Evolutionary conservation across 371 early-diverging fungal genomes (phyloP).

Genomic region (Polyrhizophydium stewartii): DNA sequence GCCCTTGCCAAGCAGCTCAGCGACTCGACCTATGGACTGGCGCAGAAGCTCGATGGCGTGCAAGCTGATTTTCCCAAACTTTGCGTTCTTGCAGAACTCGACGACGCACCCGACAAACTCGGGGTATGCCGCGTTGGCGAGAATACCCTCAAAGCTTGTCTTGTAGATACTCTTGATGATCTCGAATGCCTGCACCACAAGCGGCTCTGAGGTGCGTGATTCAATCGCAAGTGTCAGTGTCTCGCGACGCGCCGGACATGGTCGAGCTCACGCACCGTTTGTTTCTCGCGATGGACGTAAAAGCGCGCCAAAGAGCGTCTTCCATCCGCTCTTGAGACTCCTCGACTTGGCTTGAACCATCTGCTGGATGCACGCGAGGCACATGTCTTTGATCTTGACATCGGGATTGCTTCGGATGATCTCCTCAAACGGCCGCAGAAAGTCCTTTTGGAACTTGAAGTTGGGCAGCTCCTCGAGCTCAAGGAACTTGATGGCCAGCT

Average conservation of each 20-base stretch:
- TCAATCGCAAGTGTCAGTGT: too few relatives aligned
- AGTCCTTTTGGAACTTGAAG: slow-evolving; percentile 95
- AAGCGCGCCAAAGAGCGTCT: slow-evolving; percentile 79
- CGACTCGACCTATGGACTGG: slow-evolving; percentile 23
- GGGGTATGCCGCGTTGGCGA: slow-evolving; percentile 38
- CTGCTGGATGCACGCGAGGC: slow-evolving; percentile 80
- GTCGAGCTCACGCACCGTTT: slow-evolving; percentile 20
- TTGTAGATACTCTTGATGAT: slow-evolving; percentile 42
- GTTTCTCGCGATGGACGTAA: slow-evolving; percentile 72
- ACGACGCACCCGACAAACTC: slow-evolving; percentile 47
- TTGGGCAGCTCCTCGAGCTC: slow-evolving; percentile 90
- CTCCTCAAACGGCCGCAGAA: slow-evolving; percentile 85
- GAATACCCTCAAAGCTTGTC: slow-evolving; percentile 40
- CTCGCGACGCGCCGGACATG: background rate
- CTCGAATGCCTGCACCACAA: slow-evolving; percentile 46
- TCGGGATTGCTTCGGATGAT: slow-evolving; percentile 73
- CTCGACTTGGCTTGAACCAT: slow-evolving; percentile 74
- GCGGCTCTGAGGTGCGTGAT: slow-evolving; percentile 5
- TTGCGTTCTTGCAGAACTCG: slow-evolving; percentile 48
- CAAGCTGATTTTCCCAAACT: slow-evolving; percentile 33
- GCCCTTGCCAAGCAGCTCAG: background rate
- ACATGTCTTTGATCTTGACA: slow-evolving; percentile 88
- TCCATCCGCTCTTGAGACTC: slow-evolving; percentile 82
- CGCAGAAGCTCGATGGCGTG: slow-evolving; percentile 38
- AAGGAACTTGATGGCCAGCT: slow-evolving; percentile 91